Conservation (phyloP, 495 filamentous ascomycete species). For the Daldinia loculata region DNA sequence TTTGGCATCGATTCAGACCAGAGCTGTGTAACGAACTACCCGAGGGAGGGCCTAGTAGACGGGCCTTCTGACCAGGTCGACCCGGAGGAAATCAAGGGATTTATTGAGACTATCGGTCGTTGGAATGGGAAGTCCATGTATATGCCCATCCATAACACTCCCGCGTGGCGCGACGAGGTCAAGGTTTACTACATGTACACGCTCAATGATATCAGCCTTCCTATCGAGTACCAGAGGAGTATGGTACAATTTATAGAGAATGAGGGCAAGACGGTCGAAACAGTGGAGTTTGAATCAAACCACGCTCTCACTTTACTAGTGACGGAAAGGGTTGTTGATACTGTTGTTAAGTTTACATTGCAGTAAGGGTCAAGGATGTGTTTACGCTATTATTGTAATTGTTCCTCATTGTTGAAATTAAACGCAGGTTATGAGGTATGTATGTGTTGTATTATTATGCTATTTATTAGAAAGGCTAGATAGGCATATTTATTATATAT, state of each 20-base stretch:
- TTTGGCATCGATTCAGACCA: not conserved
- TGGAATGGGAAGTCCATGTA: not conserved
- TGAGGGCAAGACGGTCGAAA: not conserved
- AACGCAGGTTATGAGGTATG: too few relatives aligned
- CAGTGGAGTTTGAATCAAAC: not conserved
- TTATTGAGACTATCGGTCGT: not conserved
- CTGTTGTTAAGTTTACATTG: too few relatives aligned
- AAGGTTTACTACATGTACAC: not conserved
- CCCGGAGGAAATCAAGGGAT: not conserved
- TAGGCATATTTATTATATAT: too few relatives aligned
- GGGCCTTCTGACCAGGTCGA: not conserved
- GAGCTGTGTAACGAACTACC: not conserved
- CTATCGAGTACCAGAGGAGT: not conserved
- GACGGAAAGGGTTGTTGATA: not conserved
- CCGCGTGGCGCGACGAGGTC: not conserved
- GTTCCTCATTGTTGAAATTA: not conserved
- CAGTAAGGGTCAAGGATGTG: not conserved
- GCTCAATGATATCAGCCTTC: not conserved
- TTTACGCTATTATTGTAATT: not conserved
- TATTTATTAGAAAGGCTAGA: too few relatives aligned
- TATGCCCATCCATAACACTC: not conserved
- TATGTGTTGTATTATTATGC: too few relatives aligned
- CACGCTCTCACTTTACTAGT: not conserved
- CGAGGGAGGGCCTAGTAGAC: too few relatives aligned
- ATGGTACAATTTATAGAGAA: not conserved